These are phyloP conservation scores for Actinomortierella wolfii DNA, from an alignment of 371 early-diverging fungal species.

Conservation along the genomic window DNA sequence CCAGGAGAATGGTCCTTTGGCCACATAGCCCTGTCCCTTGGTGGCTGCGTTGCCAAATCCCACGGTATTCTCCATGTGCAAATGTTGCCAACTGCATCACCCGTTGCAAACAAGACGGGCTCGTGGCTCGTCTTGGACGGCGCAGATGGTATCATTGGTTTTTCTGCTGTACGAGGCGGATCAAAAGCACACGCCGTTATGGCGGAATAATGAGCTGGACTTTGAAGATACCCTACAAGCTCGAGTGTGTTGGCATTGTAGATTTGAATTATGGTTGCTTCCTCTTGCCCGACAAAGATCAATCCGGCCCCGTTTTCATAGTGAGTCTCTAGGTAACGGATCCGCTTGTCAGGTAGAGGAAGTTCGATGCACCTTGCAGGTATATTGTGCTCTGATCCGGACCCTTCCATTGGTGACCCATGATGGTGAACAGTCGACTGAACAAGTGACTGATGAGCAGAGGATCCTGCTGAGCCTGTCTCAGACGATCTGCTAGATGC, in stretches of 20 bases:
- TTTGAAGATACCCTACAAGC: constrained; percentile 21
- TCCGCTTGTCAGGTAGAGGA: constrained; percentile 22
- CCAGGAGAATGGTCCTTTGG: constrained; percentile 11
- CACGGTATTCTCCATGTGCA: constrained; percentile 17
- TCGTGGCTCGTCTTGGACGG: too few species aligned
- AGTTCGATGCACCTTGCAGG: neutral
- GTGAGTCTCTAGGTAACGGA: constrained; percentile 25
- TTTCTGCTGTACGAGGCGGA: constrained; percentile 19
- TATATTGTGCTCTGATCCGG: too few species aligned
- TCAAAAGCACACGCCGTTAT: constrained; percentile 36
- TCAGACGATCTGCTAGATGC: constrained; percentile 5
- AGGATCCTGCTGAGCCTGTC: too few species aligned
- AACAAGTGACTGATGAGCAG: too few species aligned
- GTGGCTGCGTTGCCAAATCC: neutral
- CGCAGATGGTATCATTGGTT: constrained; percentile 25
- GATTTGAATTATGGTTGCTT: constrained; percentile 20
- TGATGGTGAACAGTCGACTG: too few species aligned
- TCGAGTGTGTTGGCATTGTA: constrained; percentile 23
- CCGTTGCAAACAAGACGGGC: constrained; percentile 21
- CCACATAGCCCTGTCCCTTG: neutral
- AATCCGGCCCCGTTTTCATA: constrained; percentile 21
- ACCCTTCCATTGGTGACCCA: too few species aligned
- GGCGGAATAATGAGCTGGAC: constrained; percentile 29
- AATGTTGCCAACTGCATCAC: constrained; percentile 29
- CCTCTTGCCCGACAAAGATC: constrained; percentile 17